Percentiles rank a stretch among this genome's conserved stretches.
Evolutionary conservation across 2,329 filamentous ascomycete genomes (phyloP).

Genomic region (Madurella fahalii): DNA sequence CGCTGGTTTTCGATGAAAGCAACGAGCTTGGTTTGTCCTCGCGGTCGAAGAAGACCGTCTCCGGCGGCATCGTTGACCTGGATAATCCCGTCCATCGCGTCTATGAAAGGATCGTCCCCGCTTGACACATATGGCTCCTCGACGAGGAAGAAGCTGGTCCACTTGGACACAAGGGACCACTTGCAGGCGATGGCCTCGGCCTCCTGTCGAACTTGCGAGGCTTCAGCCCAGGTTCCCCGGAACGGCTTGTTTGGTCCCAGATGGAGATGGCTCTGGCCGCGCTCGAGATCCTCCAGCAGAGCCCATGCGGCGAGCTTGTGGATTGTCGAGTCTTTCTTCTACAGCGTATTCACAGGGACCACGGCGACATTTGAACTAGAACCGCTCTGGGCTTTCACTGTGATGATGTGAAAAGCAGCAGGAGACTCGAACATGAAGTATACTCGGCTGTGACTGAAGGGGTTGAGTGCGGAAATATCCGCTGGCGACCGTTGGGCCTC

Average conservation of each 20-base stretch:
- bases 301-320: conserved; percentile 18
- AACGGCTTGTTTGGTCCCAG: background rate
- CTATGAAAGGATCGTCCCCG: too few species aligned
- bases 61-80: too few species aligned
- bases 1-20: too few species aligned
- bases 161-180: conserved; percentile 20
- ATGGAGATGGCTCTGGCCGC: conserved; percentile 14
- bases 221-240: conserved; percentile 5
- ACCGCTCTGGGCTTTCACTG: background rate
- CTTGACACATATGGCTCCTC: conserved; percentile 13
- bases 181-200: conserved; percentile 18
- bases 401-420: background rate
- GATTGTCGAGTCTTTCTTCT: conserved; percentile 9
- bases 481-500: conserved; percentile 15
- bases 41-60: too few species aligned
- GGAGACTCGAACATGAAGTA: conserved; percentile 12
- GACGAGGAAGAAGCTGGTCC: conserved; percentile 20
- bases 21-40: too few species aligned
- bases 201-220: conserved; percentile 1
- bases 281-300: conserved; percentile 18
- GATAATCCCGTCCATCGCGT: too few species aligned
- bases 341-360: conserved; percentile 8
- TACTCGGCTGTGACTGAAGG: conserved; percentile 12
- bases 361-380: background rate
- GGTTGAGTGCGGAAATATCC: conserved; percentile 10